Conservation (phyloP, 345 rosid genomes). For the Gossypium australe region DNA sequence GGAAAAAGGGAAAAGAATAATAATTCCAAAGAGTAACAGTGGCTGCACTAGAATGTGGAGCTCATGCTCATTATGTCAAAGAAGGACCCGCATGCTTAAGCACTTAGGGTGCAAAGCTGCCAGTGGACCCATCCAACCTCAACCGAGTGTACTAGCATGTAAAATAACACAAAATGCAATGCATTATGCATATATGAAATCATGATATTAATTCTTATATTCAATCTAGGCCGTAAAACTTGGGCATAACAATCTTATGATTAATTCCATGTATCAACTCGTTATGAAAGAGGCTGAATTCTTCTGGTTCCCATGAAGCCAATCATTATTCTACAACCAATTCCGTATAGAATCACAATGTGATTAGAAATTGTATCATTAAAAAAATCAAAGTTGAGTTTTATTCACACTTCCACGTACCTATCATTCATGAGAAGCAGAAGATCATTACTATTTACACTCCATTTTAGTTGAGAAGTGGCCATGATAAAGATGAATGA, state of each 20-base stretch:
- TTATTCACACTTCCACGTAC: constrained; percentile 16
- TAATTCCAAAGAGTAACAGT: constrained; percentile 30
- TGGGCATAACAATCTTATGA: constrained; percentile 11
- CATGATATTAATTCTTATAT: constrained; percentile 15
- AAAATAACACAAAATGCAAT: constrained; percentile 12
- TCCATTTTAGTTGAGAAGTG: constrained; percentile 4
- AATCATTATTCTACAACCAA: constrained; percentile 24
- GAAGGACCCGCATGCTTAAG: constrained; percentile 56
- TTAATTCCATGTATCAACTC: constrained; percentile 21
- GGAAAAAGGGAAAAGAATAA: constrained; percentile 16
- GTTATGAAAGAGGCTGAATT: constrained; percentile 13
- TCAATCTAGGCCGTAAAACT: constrained; percentile 17
- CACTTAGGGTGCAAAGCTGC: constrained; percentile 59
- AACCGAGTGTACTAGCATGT: constrained; percentile 24
- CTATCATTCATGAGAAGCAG: constrained; percentile 16
- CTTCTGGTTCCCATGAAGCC: constrained; percentile 40
- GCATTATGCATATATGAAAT: constrained; percentile 5
- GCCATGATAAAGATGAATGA: neutral
- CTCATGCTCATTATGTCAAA: constrained; percentile 42
- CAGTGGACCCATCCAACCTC: constrained; percentile 37
- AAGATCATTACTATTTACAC: neutral
- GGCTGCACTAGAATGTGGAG: constrained; percentile 61
- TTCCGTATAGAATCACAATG: constrained; percentile 5
- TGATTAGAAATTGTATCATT: constrained; percentile 1
- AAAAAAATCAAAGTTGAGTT: constrained; percentile 21